Evolutionary conservation across 805 yeast species (phyloP), one percentile per base, ranked within the genome.

Genomic region (Lipomyces spencermartinsiae): DNA sequence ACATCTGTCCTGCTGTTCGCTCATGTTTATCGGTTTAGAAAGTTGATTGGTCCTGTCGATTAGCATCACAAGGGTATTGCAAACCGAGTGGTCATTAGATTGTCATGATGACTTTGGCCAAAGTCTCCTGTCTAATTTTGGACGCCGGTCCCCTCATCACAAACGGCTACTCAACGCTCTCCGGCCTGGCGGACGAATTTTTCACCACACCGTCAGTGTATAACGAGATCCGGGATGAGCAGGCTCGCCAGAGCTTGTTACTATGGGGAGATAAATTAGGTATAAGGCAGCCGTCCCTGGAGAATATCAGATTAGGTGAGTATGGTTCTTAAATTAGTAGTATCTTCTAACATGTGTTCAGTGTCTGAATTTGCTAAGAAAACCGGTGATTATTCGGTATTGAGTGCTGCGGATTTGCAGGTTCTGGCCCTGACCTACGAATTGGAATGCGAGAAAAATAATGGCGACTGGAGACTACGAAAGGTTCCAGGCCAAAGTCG

Each of bases 71-170:
- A 43, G 29, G 29, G 29, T 22, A 14, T 9, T 43, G n/a, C 3
- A 43, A n/a, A 43, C 49, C n/a, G n/a, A n/a, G n/a, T 43, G n/a
- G n/a, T 43, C 1, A 25, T 39, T 5, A 0, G 10, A 6, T n/a
- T n/a, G 8, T 43, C 49, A 19, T 43, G 4, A 43, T 43, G 49
- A 25, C 29, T 25, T 1, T 25, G 29, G 29, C 49, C 49, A 39
- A 16, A 39, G 56, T 53, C 8, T 22, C 56, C 5, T 53, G 56
- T 22, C 82, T 96, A 65, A 91, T 92, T 43, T 83, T 95, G 72
- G 99, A 95, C 84, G 98, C 99, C 2, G 95, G 97, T 61, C 99
- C 99, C 5, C 81, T 95, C 73, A 90, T 95, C 73, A 90, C 97
- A 1, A 96, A 92, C 74, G 84, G 95, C 4, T 91, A 91, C 12